Percentiles rank a stretch among this genome's conserved stretches.
Conservation (phyloP, 495 filamentous ascomycete genomes). For the Neurospora cerealis region DNA sequence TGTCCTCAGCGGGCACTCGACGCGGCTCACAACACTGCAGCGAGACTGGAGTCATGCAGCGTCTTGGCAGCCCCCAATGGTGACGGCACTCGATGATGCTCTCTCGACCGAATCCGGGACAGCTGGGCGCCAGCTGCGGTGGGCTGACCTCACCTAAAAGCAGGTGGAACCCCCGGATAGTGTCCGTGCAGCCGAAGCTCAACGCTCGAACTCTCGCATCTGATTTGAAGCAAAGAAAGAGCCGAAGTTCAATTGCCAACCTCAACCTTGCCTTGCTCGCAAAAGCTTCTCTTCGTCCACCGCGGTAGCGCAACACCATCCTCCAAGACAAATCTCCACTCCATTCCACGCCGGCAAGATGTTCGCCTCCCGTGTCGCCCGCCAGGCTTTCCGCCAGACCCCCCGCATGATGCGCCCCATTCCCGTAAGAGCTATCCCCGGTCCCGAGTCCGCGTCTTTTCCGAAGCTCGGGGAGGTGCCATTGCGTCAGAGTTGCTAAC, state of each 20-base stretch:
- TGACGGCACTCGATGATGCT: background rate
- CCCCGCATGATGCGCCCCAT: conserved; percentile 61
- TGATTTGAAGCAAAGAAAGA: background rate
- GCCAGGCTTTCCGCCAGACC: conserved; percentile 47
- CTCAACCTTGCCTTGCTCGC: background rate
- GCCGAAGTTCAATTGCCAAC: background rate
- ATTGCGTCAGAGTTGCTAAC: conserved; percentile 22
- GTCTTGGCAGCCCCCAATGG: background rate
- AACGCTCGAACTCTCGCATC: conserved; percentile 4
- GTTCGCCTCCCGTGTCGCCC: conserved; percentile 50
- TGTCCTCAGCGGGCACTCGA: background rate
- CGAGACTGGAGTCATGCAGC: background rate
- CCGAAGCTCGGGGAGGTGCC: background rate
- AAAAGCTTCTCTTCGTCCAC: background rate
- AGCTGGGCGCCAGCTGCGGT: background rate
- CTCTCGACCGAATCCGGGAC: background rate
- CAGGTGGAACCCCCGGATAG: background rate
- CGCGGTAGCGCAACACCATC: conserved; percentile 1
- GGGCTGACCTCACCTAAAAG: background rate
- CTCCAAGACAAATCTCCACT: conserved; percentile 22
- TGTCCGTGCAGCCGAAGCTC: background rate
- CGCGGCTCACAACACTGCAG: background rate
- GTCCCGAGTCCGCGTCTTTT: background rate
- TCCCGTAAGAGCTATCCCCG: conserved; percentile 54
- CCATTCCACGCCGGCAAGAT: conserved; percentile 36